phyloP scores from a whole-genome alignment of 805 yeast genomes.

The Yueomyces sinensis region DNA sequence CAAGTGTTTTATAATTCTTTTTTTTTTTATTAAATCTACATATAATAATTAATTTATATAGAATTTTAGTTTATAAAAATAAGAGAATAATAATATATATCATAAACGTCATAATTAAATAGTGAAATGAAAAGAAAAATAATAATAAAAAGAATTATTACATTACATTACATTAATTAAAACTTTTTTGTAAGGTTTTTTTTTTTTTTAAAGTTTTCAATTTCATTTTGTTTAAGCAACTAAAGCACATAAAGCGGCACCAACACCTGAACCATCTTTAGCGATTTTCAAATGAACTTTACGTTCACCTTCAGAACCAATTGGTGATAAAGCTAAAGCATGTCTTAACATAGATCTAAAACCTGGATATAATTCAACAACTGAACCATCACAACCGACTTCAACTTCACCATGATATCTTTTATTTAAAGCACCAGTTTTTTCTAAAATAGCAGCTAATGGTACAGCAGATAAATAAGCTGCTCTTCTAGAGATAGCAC shows the following conservation, averaged over 20 bases:
- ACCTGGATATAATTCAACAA: slow-evolving; percentile 87
- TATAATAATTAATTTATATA: too few species aligned
- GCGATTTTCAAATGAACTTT: slow-evolving; percentile 69
- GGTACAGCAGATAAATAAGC: slow-evolving; percentile 85
- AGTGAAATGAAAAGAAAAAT: too few species aligned
- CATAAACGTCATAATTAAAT: too few species aligned
- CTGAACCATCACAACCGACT: slow-evolving; percentile 92
- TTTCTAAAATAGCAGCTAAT: slow-evolving; percentile 63
- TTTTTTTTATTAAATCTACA: too few species aligned
- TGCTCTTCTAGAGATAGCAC: slow-evolving; percentile 78
- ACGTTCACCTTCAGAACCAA: slow-evolving; percentile 65
- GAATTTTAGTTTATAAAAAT: too few species aligned
- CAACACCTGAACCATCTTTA: slow-evolving; percentile 93
- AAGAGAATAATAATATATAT: too few species aligned
- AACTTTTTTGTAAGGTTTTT: too few species aligned
- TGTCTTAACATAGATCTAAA: slow-evolving; percentile 70
- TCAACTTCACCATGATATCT: slow-evolving; percentile 63
- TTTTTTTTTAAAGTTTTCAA: too few species aligned
- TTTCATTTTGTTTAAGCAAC: slow-evolving; percentile 22
- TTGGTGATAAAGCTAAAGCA: slow-evolving; percentile 55
- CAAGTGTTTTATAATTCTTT: too few species aligned
- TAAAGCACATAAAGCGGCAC: slow-evolving; percentile 87
- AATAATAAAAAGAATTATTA: too few species aligned
- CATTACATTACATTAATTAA: too few species aligned
- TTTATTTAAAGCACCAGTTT: slow-evolving; percentile 49